Conservation (phyloP, 768 basidiomycete genomes). For the Cyclocybe aegerita region DNA sequence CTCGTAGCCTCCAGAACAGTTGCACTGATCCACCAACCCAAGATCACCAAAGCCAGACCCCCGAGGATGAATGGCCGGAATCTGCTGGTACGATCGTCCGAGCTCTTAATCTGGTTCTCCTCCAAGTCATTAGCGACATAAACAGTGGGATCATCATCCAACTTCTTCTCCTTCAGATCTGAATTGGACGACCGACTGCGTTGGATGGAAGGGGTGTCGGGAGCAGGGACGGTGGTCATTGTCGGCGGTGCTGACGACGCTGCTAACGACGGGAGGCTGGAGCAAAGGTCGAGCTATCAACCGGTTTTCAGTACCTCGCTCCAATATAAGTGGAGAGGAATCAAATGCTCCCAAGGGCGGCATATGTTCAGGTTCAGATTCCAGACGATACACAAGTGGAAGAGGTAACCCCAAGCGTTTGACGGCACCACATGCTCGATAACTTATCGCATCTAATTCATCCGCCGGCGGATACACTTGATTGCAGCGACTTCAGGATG, state of each 20-base stretch:
- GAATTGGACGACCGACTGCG: slow-evolving; percentile 1
- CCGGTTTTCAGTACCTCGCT: background rate
- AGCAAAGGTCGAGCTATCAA: background rate
- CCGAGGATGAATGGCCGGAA: slow-evolving; percentile 46
- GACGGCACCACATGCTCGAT: background rate
- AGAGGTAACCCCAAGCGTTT: no score
- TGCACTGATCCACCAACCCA: slow-evolving; percentile 83
- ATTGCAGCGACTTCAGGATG: no score
- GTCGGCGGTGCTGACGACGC: no score
- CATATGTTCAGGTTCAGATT: slow-evolving; percentile 1
- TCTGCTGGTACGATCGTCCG: slow-evolving; percentile 13
- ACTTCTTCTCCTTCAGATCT: slow-evolving; percentile 9
- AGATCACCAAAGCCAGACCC: slow-evolving; percentile 54
- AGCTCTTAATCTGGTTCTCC: background rate
- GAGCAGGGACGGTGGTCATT: slow-evolving; percentile 7
- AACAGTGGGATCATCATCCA: slow-evolving; percentile 4
- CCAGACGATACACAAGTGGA: background rate
- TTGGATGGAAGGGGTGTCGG: slow-evolving; percentile 4
- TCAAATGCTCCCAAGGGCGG: background rate
- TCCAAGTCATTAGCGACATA: slow-evolving; percentile 6
- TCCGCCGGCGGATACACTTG: background rate
- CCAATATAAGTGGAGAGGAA: background rate
- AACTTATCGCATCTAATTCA: slow-evolving; percentile 2
- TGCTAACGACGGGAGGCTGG: background rate
- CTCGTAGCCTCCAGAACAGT: slow-evolving; percentile 66